A percentile compares a stretch with the other conserved stretches of the same genome.
Conservation (phyloP, 164 flowering plant species). For the Piper longum region DNA sequence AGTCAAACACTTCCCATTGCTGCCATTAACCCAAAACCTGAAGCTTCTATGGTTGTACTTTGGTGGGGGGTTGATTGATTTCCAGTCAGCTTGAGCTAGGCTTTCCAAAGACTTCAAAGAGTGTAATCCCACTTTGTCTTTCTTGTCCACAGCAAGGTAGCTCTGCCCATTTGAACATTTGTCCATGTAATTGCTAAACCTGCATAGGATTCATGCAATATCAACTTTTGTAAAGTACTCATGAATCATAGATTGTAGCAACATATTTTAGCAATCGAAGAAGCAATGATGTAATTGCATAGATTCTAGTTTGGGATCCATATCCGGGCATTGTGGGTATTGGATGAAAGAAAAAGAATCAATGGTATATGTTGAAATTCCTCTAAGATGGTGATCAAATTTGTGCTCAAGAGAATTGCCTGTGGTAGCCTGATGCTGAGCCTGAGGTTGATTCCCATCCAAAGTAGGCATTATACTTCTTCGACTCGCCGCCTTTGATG, state of each 20-base stretch:
- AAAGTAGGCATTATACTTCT: constrained; percentile 29
- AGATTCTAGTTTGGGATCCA: too few relatives aligned
- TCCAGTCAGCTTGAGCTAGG: constrained; percentile 52
- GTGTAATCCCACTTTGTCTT: constrained; percentile 35
- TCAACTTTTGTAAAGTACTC: not conserved
- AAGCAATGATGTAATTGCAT: too few relatives aligned
- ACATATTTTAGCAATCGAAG: too few relatives aligned
- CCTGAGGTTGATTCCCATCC: constrained; percentile 69
- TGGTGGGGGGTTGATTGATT: constrained; percentile 39
- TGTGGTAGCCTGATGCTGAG: constrained; percentile 46
- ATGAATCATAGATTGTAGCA: too few relatives aligned
- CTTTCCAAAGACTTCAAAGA: constrained; percentile 27
- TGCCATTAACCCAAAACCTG: constrained; percentile 34
- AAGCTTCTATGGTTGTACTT: constrained; percentile 27
- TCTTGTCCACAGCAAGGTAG: constrained; percentile 35
- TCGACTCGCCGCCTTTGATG: constrained; percentile 28
- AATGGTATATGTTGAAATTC: too few relatives aligned
- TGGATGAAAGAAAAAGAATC: too few relatives aligned
- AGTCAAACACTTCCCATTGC: constrained; percentile 47
- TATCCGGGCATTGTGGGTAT: too few relatives aligned
- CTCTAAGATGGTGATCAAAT: too few relatives aligned
- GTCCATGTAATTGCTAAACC: constrained; percentile 63
- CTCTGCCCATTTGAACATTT: constrained; percentile 43
- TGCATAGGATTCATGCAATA: constrained; percentile 5
- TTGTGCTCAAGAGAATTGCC: constrained; percentile 11